These are phyloP conservation scores for Sporothrix euskadiensis DNA, from an alignment of 2,329 filamentous ascomycete genomes.

Conservation along the genomic window DNA sequence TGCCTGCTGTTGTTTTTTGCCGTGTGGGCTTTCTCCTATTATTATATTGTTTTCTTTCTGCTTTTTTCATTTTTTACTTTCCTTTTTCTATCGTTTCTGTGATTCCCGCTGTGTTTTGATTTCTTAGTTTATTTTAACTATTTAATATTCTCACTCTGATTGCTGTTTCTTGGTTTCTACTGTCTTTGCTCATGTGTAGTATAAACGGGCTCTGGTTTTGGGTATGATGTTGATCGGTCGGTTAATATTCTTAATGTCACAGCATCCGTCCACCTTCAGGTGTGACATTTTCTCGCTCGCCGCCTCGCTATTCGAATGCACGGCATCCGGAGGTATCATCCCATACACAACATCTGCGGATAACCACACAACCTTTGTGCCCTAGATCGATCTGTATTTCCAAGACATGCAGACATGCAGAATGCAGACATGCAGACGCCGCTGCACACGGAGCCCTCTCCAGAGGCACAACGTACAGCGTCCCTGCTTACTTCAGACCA, in stretches of 20 bases:
- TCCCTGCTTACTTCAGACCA: neutral
- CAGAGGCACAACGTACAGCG: neutral
- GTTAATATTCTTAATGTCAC: slow-evolving; percentile 14
- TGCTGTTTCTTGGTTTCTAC: neutral
- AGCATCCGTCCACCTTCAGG: neutral
- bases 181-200: neutral
- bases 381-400: neutral
- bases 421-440: neutral
- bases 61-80: neutral
- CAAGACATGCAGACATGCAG: neutral
- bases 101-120: slow-evolving; percentile 18
- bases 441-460: neutral
- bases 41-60: neutral
- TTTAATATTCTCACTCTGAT: neutral
- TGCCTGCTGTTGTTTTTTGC: neutral
- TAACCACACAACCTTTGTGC: neutral
- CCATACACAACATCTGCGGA: neutral
- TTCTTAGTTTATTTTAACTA: neutral
- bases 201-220: neutral
- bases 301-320: no score
- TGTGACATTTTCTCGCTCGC: neutral
- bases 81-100: neutral
- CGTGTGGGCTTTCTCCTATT: neutral
- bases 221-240: slow-evolving; percentile 23
- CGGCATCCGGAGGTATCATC: neutral